A percentile compares a stretch with the other conserved stretches of the same genome.
Conservation (phyloP, 1,284 basidiomycete genomes). For the Rugosomyces carneus region DNA sequence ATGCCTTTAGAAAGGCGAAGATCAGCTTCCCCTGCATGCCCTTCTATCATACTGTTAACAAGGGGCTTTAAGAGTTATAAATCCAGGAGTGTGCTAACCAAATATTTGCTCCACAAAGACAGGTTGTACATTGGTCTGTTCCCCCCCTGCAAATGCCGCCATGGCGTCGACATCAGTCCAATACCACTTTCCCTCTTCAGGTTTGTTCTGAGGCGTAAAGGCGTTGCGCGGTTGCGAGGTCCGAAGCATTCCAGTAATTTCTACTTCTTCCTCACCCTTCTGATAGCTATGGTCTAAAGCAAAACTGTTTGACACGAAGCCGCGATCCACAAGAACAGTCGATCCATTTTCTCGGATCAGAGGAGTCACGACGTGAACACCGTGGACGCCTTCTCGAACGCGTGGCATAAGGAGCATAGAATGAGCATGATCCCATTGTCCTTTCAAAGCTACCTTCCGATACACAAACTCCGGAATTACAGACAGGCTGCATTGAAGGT, state of each 20-base stretch:
- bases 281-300: constrained; percentile 30
- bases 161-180: constrained; percentile 86
- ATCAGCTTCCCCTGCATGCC: constrained; percentile 67
- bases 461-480: constrained; percentile 84
- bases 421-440: constrained; percentile 71
- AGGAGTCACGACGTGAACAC: constrained; percentile 85
- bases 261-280: constrained; percentile 48
- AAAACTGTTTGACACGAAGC: constrained; percentile 76
- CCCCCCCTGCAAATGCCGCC: constrained; percentile 75
- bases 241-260: constrained; percentile 73
- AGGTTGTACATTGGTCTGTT: constrained; percentile 65
- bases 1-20: constrained; percentile 65
- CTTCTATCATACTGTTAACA: constrained; percentile 47
- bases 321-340: constrained; percentile 87
- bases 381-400: constrained; percentile 81
- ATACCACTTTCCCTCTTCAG: constrained; percentile 82
- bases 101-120: constrained; percentile 86
- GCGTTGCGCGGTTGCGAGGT: constrained; percentile 62
- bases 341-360: constrained; percentile 71
- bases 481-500: constrained; percentile 39
- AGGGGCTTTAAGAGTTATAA: background rate
- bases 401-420: constrained; percentile 83
- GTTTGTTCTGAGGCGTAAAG: constrained; percentile 89
- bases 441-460: constrained; percentile 77
- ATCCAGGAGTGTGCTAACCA: constrained; percentile 40